phyloP scores from a whole-genome alignment of 2,329 filamentous ascomycete genomes.

The Colletotrichum sp. region DNA sequence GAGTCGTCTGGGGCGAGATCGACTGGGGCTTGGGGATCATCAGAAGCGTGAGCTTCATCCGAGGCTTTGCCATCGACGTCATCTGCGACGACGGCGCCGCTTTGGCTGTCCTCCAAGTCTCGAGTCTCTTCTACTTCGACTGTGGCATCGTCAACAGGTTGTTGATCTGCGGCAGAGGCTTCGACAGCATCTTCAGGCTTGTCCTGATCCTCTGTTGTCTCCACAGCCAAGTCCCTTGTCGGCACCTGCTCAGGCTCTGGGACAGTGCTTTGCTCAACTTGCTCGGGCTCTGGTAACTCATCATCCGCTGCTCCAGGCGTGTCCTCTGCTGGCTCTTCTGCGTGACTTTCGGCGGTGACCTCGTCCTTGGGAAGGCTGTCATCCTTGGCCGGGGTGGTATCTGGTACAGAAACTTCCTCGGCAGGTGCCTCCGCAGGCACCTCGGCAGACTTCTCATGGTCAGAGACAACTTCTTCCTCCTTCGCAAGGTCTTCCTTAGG shows the following conservation, averaged over 20 bases:
- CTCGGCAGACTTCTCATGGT: background rate
- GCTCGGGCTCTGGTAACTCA: background rate
- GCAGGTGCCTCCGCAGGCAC: background rate
- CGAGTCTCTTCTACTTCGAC: background rate
- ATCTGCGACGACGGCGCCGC: background rate
- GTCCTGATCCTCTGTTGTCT: background rate
- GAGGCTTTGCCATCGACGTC: background rate
- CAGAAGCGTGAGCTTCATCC: background rate
- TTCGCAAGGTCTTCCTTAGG: background rate
- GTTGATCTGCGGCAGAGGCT: background rate
- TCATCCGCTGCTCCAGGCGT: background rate
- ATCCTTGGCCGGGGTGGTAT: background rate
- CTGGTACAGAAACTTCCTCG: background rate
- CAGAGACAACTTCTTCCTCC: background rate
- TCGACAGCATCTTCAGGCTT: background rate
- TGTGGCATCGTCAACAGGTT: background rate
- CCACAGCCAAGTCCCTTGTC: background rate
- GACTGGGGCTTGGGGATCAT: background rate
- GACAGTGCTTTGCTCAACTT: background rate
- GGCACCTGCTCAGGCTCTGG: background rate
- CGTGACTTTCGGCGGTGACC: background rate
- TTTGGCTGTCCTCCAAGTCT: background rate
- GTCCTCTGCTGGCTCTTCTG: background rate
- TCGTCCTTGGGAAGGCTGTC: background rate
- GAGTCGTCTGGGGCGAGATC: background rate